Evolutionary conservation across 495 filamentous ascomycete genomes (phyloP), one percentile per base, ranked within the genome.

Genomic region (Platismatia glauca): DNA sequence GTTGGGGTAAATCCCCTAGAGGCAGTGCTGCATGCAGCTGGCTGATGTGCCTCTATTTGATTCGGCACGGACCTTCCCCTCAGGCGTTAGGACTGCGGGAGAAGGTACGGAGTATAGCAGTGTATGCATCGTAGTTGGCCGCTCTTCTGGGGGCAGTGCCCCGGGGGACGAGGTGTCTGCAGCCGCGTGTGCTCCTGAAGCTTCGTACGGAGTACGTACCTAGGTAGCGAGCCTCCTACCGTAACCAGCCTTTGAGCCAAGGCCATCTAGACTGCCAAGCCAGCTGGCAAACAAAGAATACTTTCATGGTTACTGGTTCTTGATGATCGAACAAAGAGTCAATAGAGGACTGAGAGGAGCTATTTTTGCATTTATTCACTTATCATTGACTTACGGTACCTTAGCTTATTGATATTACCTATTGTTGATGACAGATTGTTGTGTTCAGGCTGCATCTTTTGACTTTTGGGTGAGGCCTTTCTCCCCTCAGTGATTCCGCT

Each of bases 41-140:
- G 39, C 35, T 63, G 61, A 63, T 63, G 61, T 63, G 60, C 60
- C 43, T 55, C 18, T 48, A 27, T 55, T 13, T 62, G 60, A 62
- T 62, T 62, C 53, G 60, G 55, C 53, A 48, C 52, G 43, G 48
- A 52, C 50, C 50, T 33, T 33, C 27, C 27, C 50, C 50, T 53
- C 13, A 53, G 29, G 50, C 55, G 60, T 62, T 39, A 62, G 43
- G 34, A 53, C 39, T 43, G 60, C 24, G n/a, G n/a, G 41, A 22
- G 41, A 56, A 46, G 22, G n/a, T 37, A 55, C 46, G 15, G 16
- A 15, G 6, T 16, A 3, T 15, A 2, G 38, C n/a, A 31, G 20
- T 16, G 24, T 27, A 27, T 38, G 34, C 33, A 27, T 27, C 33
- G 16, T 27, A 22, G 38, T 58, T 58, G 55, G 55, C 4, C 33